phyloP scores from a whole-genome alignment of 2,329 filamentous ascomycete species.

The Metarhizium guizhouense region DNA sequence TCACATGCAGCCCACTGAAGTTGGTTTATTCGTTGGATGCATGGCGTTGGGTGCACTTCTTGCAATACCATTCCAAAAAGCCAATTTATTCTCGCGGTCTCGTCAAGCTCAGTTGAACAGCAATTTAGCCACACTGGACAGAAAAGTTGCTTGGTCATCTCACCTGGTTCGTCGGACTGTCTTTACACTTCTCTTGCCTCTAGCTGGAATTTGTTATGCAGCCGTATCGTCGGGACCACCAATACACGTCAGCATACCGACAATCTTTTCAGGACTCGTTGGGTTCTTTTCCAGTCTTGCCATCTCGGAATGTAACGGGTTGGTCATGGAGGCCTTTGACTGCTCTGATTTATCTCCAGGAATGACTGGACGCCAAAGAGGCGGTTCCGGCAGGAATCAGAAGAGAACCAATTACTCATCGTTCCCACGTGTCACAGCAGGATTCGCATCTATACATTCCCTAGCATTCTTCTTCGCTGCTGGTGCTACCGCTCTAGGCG shows the following conservation, averaged over 20 bases:
- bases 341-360: conserved; percentile 70
- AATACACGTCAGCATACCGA: conserved; percentile 53
- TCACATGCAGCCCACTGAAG: conserved; percentile 50
- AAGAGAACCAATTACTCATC: conserved; percentile 63
- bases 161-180: conserved; percentile 60
- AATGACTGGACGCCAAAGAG: conserved; percentile 49
- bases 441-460: conserved; percentile 60
- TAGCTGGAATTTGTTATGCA: conserved; percentile 60
- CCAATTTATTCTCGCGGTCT: conserved; percentile 57
- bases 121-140: conserved; percentile 59
- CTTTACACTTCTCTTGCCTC: conserved; percentile 58
- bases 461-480: conserved; percentile 63
- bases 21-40: conserved; percentile 57
- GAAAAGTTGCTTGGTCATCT: conserved; percentile 58
- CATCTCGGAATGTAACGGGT: conserved; percentile 65
- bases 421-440: conserved; percentile 64
- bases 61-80: conserved; percentile 66
- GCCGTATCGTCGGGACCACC: conserved; percentile 54
- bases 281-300: conserved; percentile 66
- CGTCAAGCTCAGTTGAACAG: conserved; percentile 49
- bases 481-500: conserved; percentile 57
- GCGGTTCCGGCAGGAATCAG: conserved; percentile 26
- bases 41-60: conserved; percentile 60
- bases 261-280: conserved; percentile 55
- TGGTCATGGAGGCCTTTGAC: conserved; percentile 76